A percentile compares a stretch with the other conserved stretches of the same genome.
Conservation (phyloP, 2,329 filamentous ascomycete species). For the Penicillium sp. region DNA sequence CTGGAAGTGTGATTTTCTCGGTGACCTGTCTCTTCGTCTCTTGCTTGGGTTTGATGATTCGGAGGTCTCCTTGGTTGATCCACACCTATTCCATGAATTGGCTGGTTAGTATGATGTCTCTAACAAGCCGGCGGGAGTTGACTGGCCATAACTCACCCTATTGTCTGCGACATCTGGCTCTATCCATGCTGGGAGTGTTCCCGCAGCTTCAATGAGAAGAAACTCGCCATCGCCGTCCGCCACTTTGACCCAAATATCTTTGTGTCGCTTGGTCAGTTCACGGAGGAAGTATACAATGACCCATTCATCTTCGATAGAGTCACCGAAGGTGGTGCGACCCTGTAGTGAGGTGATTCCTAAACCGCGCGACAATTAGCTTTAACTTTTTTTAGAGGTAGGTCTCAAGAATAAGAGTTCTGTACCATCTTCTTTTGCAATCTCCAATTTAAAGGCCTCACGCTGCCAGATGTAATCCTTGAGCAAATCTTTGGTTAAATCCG, state of each 20-base stretch:
- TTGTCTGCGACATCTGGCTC: conserved; percentile 87
- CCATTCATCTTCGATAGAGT: conserved; percentile 97
- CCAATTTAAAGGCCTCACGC: conserved; percentile 73
- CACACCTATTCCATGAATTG: conserved; percentile 59
- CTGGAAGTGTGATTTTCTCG: conserved; percentile 58
- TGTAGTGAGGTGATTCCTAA: conserved; percentile 60
- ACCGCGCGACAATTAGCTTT: conserved; percentile 10
- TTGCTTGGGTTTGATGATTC: conserved; percentile 64
- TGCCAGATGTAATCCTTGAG: conserved; percentile 96
- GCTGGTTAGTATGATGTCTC: background rate
- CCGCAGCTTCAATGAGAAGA: conserved; percentile 88
- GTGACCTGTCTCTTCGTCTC: conserved; percentile 43
- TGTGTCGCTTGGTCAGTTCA: conserved; percentile 71
- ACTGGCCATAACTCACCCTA: conserved; percentile 49
- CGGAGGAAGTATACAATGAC: conserved; percentile 86
- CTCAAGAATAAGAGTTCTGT: conserved; percentile 25
- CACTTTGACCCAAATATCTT: conserved; percentile 76
- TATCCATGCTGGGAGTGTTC: conserved; percentile 82
- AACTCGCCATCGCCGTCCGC: conserved; percentile 93
- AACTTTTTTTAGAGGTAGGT: background rate
- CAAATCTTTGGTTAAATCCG: conserved; percentile 61
- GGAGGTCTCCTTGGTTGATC: conserved; percentile 75
- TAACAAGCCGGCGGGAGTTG: background rate
- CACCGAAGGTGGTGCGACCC: conserved; percentile 82
- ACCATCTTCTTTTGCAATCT: conserved; percentile 62